phyloP scores from a whole-genome alignment of 306 rosid genomes.

The Castanopsis chinensis region DNA sequence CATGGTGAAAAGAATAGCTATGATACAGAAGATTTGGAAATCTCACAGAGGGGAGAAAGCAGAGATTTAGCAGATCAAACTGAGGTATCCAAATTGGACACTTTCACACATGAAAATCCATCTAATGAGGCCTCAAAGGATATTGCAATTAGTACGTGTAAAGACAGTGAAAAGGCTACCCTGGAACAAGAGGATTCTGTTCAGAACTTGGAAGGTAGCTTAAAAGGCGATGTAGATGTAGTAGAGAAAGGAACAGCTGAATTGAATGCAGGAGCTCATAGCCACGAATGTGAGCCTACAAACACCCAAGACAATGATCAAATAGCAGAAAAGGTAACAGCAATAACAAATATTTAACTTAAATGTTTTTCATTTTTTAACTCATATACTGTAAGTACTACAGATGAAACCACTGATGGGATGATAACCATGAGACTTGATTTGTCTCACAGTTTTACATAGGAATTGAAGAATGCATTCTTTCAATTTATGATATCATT shows the following conservation, averaged over 20 bases:
- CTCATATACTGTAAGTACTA: not conserved
- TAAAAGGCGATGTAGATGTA: not conserved
- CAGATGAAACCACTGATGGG: not conserved
- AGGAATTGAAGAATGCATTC: not conserved
- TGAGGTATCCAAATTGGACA: conserved; percentile 8
- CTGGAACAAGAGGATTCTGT: conserved; percentile 11
- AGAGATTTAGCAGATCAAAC: not conserved
- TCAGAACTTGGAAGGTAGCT: conserved; percentile 2
- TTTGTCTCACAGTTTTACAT: not conserved
- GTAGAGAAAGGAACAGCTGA: conserved; percentile 15
- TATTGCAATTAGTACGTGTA: not conserved
- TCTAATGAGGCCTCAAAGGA: conserved; percentile 2
- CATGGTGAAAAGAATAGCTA: conserved; percentile 7
- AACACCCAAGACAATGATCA: conserved; percentile 6
- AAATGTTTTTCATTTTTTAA: not conserved
- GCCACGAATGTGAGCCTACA: not conserved
- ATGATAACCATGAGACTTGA: not conserved
- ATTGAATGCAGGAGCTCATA: conserved; percentile 1
- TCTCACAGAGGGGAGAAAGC: conserved; percentile 3
- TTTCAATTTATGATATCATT: not conserved
- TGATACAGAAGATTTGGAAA: not conserved
- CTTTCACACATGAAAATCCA: not conserved
- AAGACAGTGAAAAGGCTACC: not conserved
- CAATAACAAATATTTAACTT: not conserved
- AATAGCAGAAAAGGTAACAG: conserved; percentile 21